Base-by-base conservation (phyloP, 306 rosid species). In the Hippophae gyantsensis region DNA sequence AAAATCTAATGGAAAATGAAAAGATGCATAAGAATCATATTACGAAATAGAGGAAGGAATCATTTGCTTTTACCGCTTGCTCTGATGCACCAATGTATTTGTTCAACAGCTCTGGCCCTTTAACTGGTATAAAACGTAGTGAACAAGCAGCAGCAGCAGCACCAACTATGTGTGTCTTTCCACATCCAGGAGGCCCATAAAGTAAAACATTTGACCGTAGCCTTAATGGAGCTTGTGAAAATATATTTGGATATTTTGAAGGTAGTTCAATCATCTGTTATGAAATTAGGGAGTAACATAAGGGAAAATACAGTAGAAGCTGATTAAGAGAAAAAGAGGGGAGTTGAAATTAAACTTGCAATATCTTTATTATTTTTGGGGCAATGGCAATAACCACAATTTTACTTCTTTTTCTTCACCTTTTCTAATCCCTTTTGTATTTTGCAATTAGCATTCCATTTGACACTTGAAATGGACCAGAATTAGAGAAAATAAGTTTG, bases 161-260 rank as follows among this genome's bases (percentile, higher is more conserved):
- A 67, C 98, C 98, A 65, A 92, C 95, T 54, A 87, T 67, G 77
- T 92, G 96, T 52, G 96, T 90, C 82, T 90, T 92, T 59, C 96
- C 98, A 78, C 96, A 92, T 63, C 98, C 96, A 62, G 96, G 98
- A 65, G 98, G 98, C 53, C 96, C 98, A 57, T 92, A 92, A 61
- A 92, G 72, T 64, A 92, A 87, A 74, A 87, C 85, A 69, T 90
- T 90, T 52, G 98, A 85, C 67, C 98, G 80, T 74, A 90, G 74
- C 84, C 98, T 83, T 75, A 90, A 73, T 42, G 98, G 98, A 60
- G 98, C 92, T 81, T 83, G 79, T 10, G 87, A 83, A 81, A 87
- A 90, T 51, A 78, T 85, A 68, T 78, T 83, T 57, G 98, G 92
- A 66, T 85, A 90, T 76, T 85, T 90, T 18, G 96, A 90, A 41